A percentile compares a stretch with the other conserved stretches of the same genome.
These are phyloP conservation scores for Tephrocybe sp. DNA, from an alignment of 768 basidiomycete genomes.

Conservation along the genomic window DNA sequence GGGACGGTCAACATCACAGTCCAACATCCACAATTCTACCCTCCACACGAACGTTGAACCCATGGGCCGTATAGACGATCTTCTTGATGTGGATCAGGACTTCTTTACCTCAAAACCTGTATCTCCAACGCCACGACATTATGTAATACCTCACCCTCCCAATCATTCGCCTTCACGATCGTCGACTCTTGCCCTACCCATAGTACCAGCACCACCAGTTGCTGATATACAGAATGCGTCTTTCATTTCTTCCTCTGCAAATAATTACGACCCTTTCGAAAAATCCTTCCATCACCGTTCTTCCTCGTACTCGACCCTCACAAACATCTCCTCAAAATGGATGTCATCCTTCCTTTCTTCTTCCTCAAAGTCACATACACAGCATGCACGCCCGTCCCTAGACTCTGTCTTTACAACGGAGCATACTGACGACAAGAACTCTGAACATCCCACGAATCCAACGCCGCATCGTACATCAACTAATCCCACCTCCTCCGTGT, in stretches of 20 bases:
- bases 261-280: constrained; percentile 10
- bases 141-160: constrained; percentile 18
- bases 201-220: constrained; percentile 15
- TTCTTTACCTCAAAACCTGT: constrained; percentile 23
- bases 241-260: constrained; percentile 19
- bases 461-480: constrained; percentile 5
- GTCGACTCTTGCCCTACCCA: constrained; percentile 18
- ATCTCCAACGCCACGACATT: constrained; percentile 6
- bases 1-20: neutral
- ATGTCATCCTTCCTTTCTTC: constrained; percentile 42
- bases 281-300: constrained; percentile 10
- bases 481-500: constrained; percentile 11
- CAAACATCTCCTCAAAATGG: constrained; percentile 46
- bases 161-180: constrained; percentile 29
- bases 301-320: constrained; percentile 38
- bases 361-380: constrained; percentile 7
- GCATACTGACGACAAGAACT: constrained; percentile 7
- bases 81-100: constrained; percentile 33
- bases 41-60: neutral
- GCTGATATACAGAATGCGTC: constrained; percentile 19
- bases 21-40: neutral
- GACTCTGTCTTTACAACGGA: constrained; percentile 19
- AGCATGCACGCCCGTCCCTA: constrained; percentile 8
- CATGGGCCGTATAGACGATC: constrained; percentile 13
- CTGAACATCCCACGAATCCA: constrained; percentile 5